Base-by-base conservation (phyloP, 164 flowering plant genomes). In the Dillenia turbinata region DNA sequence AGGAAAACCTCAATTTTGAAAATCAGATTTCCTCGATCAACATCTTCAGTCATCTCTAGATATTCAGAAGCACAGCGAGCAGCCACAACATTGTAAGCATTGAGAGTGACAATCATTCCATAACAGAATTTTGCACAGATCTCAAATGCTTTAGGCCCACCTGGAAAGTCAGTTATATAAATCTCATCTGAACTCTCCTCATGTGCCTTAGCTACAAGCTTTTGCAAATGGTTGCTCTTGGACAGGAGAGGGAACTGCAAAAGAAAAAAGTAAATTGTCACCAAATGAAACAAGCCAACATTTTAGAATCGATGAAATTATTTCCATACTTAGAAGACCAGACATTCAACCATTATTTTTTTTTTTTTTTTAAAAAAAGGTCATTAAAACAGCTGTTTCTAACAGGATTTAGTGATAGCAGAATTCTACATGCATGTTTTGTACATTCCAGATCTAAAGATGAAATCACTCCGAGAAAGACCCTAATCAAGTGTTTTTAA, bases 61-160 rank as follows among this genome's bases (percentile, higher is more conserved):
- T 74, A 63, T 62, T 74, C 74, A 16, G 77, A 74, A 17, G 71
- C 92, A 69, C 97, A 91, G 50, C 97, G 85, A 51, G 85, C 89
- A 59, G 94, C 94, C 62, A 82, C 92, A 48, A 92, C 92, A 72
- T 87, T 92, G 72, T 92, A 86, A 19, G 96, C 87, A 74, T 86
- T 87, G 49, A 92, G 84, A 56, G 92, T 87, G n/a, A 92, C 94
- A 2, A 76, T 84, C 87, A 89, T 85, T 8, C 97, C 96, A 72
- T 91, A 91, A 71, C 96, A 92, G 70, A 89, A 89, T 70, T 87
- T 91, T 24, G 94, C 96, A 77, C 97, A 89, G 11, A 92, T 83
- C 62, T 92, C 97, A 66, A 92, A 92, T 10, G 94, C 83, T 68
- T 81, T 84, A 16, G 94, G 76, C 13, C 97, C 97, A 50, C 97